Evolutionary conservation across 164 flowering plant genomes (phyloP).

Genomic region (Warburgia ugandensis): DNA sequence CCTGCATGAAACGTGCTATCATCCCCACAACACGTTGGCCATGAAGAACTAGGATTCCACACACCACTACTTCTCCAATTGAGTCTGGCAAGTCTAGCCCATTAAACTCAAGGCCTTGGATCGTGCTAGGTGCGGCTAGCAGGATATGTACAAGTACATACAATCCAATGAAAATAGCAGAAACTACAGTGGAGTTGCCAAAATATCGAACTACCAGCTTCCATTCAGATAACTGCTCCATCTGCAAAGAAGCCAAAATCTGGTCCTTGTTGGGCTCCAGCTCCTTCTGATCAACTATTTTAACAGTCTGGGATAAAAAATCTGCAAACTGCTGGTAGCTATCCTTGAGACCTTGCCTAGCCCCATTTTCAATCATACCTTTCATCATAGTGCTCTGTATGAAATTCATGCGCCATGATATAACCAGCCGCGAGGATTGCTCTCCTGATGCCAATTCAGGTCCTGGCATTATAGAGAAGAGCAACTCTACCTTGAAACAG

Average conservation of each 20-base stretch:
- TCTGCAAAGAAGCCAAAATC: slow-evolving; percentile 71
- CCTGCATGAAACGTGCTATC: slow-evolving; percentile 83
- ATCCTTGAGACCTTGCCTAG: slow-evolving; percentile 77
- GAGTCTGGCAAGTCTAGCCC: slow-evolving; percentile 98
- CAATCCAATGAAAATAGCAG: slow-evolving; percentile 56
- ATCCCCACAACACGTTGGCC: slow-evolving; percentile 55
- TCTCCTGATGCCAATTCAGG: slow-evolving; percentile 79
- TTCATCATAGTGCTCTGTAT: slow-evolving; percentile 93
- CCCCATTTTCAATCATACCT: slow-evolving; percentile 90
- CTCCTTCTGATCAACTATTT: slow-evolving; percentile 53
- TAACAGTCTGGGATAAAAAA: slow-evolving; percentile 47
- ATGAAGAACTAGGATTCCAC: slow-evolving; percentile 76
- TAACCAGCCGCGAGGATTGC: slow-evolving; percentile 55
- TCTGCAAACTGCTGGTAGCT: slow-evolving; percentile 52
- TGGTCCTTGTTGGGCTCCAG: slow-evolving; percentile 63
- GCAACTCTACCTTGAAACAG: slow-evolving; percentile 64
- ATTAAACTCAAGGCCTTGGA: slow-evolving; percentile 88
- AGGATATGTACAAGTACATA: slow-evolving; percentile 64
- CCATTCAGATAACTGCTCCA: slow-evolving; percentile 70
- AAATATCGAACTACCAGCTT: slow-evolving; percentile 72
- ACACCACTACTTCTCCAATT: slow-evolving; percentile 76
- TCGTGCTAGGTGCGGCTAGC: slow-evolving; percentile 47
- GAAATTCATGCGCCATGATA: slow-evolving; percentile 92
- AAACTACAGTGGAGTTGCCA: slow-evolving; percentile 66
- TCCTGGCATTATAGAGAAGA: slow-evolving; percentile 75